These are phyloP conservation scores for Boletus fagicola DNA, from an alignment of 768 basidiomycete species.

Conservation along the genomic window DNA sequence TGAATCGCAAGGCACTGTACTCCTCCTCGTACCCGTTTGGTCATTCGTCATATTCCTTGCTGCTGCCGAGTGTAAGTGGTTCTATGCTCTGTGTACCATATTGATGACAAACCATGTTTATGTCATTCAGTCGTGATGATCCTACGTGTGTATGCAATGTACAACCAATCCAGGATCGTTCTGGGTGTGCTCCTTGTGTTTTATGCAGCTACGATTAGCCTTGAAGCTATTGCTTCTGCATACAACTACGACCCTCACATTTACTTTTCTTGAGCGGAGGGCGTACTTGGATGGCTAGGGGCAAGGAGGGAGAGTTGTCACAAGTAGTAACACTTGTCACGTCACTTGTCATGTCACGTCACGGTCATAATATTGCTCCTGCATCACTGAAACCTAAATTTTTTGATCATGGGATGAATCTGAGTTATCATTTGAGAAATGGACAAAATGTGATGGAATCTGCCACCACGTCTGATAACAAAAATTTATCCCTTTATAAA, in stretches of 20 bases:
- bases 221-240: background rate
- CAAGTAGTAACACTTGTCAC: too few relatives aligned
- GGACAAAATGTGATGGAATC: too few relatives aligned
- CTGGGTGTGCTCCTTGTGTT: conserved; percentile 15
- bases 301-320: too few relatives aligned
- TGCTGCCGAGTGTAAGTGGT: conserved; percentile 19
- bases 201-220: conserved; percentile 7
- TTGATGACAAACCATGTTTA: background rate
- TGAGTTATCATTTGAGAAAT: too few relatives aligned
- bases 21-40: background rate
- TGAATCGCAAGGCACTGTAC: conserved; percentile 9
- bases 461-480: too few relatives aligned
- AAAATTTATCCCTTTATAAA: too few relatives aligned
- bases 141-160: conserved; percentile 26
- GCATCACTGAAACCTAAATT: too few relatives aligned
- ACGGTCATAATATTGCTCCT: too few relatives aligned
- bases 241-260: background rate
- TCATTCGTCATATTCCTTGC: conserved; percentile 14
- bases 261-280: too few relatives aligned
- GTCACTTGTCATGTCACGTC: too few relatives aligned
- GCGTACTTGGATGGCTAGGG: too few relatives aligned
- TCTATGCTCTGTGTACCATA: background rate
- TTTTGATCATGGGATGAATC: too few relatives aligned
- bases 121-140: conserved; percentile 23
- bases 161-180: conserved; percentile 15